Evolutionary conservation across 768 basidiomycete genomes (phyloP), one percentile per base, ranked within the genome.

Genomic region (Lentinula detonsa): DNA sequence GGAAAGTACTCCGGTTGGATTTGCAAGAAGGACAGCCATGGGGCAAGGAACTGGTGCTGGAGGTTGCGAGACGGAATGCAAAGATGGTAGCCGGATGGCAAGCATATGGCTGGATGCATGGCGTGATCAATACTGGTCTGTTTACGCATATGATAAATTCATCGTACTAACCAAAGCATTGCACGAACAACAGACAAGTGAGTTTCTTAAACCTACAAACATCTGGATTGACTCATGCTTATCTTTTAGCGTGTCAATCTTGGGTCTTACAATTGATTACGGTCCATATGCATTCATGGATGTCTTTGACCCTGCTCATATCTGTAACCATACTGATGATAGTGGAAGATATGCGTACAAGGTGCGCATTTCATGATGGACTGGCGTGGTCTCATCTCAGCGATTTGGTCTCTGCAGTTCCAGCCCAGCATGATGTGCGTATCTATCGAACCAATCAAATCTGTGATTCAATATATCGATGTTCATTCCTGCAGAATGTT

Each of bases 211-310:
- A 40, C 18, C 13, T 18, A 11, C 21, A 43, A 11, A n/a, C 13
- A 6, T 5, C 31, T 28, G n/a, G 11, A 5, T 16, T 6, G 23
- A 56, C 37, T 35, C 39, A 56, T 42, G 4, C 15, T n/a, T 11
- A 46, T 39, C 42, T 42, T 28, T n/a, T 64, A 91, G 89, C 59
- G 83, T 91, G 21, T 91, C 89, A 3, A 76, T 92, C 16, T 72
- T 90, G 34, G 90, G 90, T 2, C 70, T 91, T 62, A 91, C 90
- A 0, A 90, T 90, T 60, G 90, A 91, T 68, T 92, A 89, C 61
- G 89, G 86, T 80, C 95, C 95, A 34, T 97, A 89, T 65, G 91
- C 93, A 0, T 95, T 93, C 74, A 97, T 96, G 95, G 95, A 98
- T 69, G 84, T 94, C 3, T 98, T 90, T 66, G 88, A 96, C 65